Evolutionary conservation across 768 basidiomycete species (phyloP), one percentile per base, ranked within the genome.

Genomic region (Suillus placidus): DNA sequence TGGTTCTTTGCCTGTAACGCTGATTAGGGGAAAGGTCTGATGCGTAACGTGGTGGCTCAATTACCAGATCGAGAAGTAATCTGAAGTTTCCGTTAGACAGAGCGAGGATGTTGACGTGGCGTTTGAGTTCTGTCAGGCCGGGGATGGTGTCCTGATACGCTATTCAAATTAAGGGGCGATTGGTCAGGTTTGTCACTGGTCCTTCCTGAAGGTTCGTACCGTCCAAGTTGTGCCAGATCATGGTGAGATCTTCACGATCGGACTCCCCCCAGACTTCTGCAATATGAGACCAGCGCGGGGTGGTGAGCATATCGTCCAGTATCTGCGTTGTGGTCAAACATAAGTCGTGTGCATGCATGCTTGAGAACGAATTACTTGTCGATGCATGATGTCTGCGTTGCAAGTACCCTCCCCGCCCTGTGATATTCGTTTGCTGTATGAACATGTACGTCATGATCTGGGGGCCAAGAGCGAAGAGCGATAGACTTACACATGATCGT

Each of bases 41-140:
- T n/a, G 40, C 7, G 7, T 18, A 23, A 3, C 6, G 38, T 26
- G 63, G 51, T 51, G 37, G 54, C 45, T 6, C 16, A 52, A 62
- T 37, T 66, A 87, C 88, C 86, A 90, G 83, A 70, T 90, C 87
- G 0, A 87, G 74, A 3, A 90, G 79, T 6, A 89, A 76, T 20
- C 85, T 78, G 47, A 88, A 79, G 69, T 86, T 91, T 10, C 88
- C 89, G 66, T 91, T 91, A 0, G 88, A 89, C 0, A 91, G 76
- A 4, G 84, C 80, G 2, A 80, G 80, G 13, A 89, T 81, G 58
- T 88, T 80, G 0, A 72, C 72, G 7, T 82, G 71, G 57, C 85
- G 81, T 78, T 86, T 87, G 60, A 91, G 73, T 5, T 77, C 78
- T 52, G 80, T 69, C 16, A 91, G 76, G 0, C 86, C 86, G 0